These are phyloP conservation scores for Colletotrichum chlorophyti DNA, from an alignment of 2,329 filamentous ascomycete species.

Conservation along the genomic window DNA sequence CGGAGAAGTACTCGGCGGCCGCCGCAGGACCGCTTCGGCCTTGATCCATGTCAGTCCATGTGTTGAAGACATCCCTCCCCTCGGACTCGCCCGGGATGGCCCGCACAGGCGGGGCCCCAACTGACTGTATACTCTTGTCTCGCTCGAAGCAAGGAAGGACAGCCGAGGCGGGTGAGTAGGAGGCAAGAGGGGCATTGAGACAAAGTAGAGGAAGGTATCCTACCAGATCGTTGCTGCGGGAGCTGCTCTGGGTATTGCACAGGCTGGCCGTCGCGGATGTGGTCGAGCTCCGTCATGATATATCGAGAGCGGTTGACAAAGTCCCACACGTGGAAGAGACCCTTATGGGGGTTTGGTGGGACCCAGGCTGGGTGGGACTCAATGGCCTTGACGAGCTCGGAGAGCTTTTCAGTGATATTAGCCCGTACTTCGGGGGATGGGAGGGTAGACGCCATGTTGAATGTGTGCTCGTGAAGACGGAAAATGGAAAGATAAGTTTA, in stretches of 20 bases:
- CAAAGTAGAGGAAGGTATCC: conserved; percentile 8
- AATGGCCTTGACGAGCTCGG: conserved; percentile 37
- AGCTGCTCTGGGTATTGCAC: conserved; percentile 45
- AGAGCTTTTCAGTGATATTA: conserved; percentile 34
- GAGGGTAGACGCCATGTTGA: conserved; percentile 26
- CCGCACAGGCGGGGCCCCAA: no score
- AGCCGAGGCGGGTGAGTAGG: no score
- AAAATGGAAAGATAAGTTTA: background rate
- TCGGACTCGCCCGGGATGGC: no score
- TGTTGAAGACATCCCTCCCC: no score
- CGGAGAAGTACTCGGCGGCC: conserved; percentile 35
- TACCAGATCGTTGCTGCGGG: conserved; percentile 34
- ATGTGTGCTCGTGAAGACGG: background rate
- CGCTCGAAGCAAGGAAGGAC: no score
- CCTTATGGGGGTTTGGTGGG: conserved; percentile 35
- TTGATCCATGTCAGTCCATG: conserved; percentile 14
- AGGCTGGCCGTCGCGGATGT: conserved; percentile 40
- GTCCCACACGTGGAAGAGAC: conserved; percentile 48
- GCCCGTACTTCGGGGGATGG: conserved; percentile 35
- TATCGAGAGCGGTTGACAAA: conserved; percentile 49
- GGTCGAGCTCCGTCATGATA: conserved; percentile 49
- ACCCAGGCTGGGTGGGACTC: conserved; percentile 38
- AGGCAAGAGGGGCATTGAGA: no score
- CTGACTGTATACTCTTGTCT: no score
- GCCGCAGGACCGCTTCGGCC: conserved; percentile 26